Conservation (phyloP, 1,284 basidiomycete species). For the Trichosporon asahii region DNA sequence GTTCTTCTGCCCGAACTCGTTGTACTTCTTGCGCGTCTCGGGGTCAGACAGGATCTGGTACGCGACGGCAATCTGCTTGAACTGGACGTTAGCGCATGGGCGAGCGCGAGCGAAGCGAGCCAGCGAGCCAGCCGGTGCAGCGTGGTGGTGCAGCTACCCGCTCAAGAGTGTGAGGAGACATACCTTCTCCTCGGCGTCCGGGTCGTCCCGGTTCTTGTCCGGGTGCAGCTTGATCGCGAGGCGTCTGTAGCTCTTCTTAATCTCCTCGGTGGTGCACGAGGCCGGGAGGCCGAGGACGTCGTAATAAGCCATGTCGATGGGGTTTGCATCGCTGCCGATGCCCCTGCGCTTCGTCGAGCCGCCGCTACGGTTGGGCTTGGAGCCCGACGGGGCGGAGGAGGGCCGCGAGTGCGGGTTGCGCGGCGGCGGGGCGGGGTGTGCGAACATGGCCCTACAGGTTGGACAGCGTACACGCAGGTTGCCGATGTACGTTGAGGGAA, state of each 20-base stretch:
- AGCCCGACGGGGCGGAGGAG: neutral
- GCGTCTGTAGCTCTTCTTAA: slow-evolving; percentile 94
- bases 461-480: slow-evolving; percentile 68
- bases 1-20: slow-evolving; percentile 63
- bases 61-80: slow-evolving; percentile 83
- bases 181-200: slow-evolving; percentile 76
- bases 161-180: no score
- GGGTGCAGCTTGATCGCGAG: slow-evolving; percentile 78
- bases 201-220: slow-evolving; percentile 81
- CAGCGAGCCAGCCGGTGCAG: no score
- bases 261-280: slow-evolving; percentile 50
- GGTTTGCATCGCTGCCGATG: slow-evolving; percentile 76
- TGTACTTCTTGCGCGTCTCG: slow-evolving; percentile 81
- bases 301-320: slow-evolving; percentile 84
- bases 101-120: no score
- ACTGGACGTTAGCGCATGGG: slow-evolving; percentile 51
- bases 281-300: slow-evolving; percentile 53
- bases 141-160: no score
- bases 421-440: slow-evolving; percentile 40
- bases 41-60: slow-evolving; percentile 84
- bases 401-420: neutral
- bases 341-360: slow-evolving; percentile 58
- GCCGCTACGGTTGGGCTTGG: slow-evolving; percentile 12
- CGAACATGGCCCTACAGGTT: slow-evolving; percentile 52
- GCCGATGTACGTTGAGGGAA: slow-evolving; percentile 64